These are phyloP conservation scores for Nothophoma quercina DNA, from an alignment of 2,329 filamentous ascomycete genomes.

Conservation along the genomic window DNA sequence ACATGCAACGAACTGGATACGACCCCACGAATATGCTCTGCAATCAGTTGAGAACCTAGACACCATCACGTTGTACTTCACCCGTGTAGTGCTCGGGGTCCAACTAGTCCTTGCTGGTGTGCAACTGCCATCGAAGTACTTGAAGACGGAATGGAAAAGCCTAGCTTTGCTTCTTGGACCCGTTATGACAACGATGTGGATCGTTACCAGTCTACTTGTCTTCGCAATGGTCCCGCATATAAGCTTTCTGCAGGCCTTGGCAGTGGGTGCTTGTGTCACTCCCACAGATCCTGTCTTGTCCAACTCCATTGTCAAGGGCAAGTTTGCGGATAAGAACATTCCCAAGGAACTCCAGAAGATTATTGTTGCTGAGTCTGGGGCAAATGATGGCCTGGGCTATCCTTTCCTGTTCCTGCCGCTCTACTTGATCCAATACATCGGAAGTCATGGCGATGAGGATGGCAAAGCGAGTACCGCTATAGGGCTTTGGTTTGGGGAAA, in stretches of 20 bases:
- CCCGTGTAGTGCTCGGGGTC: constrained; percentile 84
- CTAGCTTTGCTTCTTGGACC: constrained; percentile 79
- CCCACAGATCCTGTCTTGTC: constrained; percentile 89
- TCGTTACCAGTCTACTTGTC: constrained; percentile 78
- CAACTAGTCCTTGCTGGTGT: constrained; percentile 89
- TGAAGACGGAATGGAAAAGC: constrained; percentile 79
- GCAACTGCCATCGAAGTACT: constrained; percentile 83
- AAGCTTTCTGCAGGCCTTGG: constrained; percentile 78
- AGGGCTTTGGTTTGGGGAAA: constrained; percentile 83
- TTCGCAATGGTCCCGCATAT: constrained; percentile 78
- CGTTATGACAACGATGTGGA: constrained; percentile 87
- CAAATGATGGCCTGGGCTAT: constrained; percentile 89
- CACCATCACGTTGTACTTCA: constrained; percentile 81
- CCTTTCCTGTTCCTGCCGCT: constrained; percentile 86
- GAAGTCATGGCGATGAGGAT: constrained; percentile 55
- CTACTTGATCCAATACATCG: constrained; percentile 80
- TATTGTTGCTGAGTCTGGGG: constrained; percentile 74
- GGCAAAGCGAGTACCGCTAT: constrained; percentile 71
- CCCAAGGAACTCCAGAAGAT: constrained; percentile 80
- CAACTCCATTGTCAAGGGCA: constrained; percentile 91
- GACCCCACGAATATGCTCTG: constrained; percentile 75
- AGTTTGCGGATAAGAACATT: constrained; percentile 90
- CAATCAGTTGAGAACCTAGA: constrained; percentile 66
- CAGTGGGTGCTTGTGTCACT: constrained; percentile 85
- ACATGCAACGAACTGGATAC: constrained; percentile 76